phyloP scores from a whole-genome alignment of 805 yeast genomes.

The Pichia cabralensis region DNA sequence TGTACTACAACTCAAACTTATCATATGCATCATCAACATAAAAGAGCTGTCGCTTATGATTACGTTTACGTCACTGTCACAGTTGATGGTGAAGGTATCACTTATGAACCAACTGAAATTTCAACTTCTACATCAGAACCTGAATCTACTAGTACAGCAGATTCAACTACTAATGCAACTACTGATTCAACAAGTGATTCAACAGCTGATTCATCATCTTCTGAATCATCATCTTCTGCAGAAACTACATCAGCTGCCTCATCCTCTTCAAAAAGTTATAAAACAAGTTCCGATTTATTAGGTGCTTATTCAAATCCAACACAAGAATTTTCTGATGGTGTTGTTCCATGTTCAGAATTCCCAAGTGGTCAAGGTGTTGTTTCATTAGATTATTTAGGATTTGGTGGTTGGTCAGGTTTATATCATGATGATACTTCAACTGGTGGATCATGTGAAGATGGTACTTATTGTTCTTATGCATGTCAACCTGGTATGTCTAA shows the following conservation, averaged over 20 bases:
- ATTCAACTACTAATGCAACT: conserved; percentile 24
- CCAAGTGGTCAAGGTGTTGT: conserved; percentile 82
- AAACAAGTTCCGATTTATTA: conserved; percentile 47
- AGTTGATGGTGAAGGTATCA: conserved; percentile 39
- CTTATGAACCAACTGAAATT: conserved; percentile 28
- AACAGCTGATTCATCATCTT: conserved; percentile 23
- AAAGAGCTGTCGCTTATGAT: conserved; percentile 43
- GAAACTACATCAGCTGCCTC: conserved; percentile 21
- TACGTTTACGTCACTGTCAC: conserved; percentile 43
- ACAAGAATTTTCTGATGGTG: conserved; percentile 63
- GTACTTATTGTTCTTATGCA: conserved; percentile 93
- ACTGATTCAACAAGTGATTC: conserved; percentile 17
- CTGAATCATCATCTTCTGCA: conserved; percentile 22
- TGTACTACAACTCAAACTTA: conserved; percentile 30
- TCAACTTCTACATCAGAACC: conserved; percentile 7
- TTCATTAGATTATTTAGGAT: conserved; percentile 57
- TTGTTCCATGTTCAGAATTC: conserved; percentile 53
- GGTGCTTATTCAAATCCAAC: conserved; percentile 46
- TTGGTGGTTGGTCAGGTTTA: conserved; percentile 62
- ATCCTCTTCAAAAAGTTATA: conserved; percentile 26
- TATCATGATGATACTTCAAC: conserved; percentile 35
- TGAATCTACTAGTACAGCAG: conserved; percentile 16
- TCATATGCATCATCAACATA: conserved; percentile 56
- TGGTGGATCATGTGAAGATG: conserved; percentile 67
- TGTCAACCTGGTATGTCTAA: conserved; percentile 99